Percentiles rank a stretch among this genome's conserved stretches.
Evolutionary conservation across 1,284 basidiomycete species (phyloP).

Genomic region (Fistulinella staudtii): DNA sequence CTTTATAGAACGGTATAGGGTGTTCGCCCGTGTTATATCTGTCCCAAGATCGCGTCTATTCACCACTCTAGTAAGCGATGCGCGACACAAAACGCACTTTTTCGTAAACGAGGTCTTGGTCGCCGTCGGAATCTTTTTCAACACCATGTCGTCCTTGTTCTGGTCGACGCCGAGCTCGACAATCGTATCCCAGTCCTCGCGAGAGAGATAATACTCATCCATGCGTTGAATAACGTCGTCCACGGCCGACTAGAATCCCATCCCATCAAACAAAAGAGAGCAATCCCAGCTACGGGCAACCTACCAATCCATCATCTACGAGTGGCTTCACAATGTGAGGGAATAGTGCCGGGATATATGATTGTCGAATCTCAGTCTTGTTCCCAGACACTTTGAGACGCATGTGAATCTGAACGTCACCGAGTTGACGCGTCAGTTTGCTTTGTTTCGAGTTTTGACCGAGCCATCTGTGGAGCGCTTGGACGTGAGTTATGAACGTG

Average conservation of each 20-base stretch:
- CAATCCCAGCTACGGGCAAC: constrained; percentile 26
- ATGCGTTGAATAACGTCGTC: constrained; percentile 81
- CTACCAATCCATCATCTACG: constrained; percentile 61
- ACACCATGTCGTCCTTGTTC: constrained; percentile 65
- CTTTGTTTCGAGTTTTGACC: constrained; percentile 94
- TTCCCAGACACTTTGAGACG: constrained; percentile 89
- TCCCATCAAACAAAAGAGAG: not conserved
- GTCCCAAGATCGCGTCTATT: not conserved
- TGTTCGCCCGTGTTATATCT: constrained; percentile 88
- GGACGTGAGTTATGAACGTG: constrained; percentile 3
- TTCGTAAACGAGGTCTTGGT: constrained; percentile 85
- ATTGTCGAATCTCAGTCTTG: constrained; percentile 84
- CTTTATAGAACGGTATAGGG: constrained; percentile 90
- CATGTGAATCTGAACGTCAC: constrained; percentile 94
- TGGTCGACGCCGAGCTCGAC: constrained; percentile 90
- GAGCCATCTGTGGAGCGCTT: constrained; percentile 66
- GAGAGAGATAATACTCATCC: constrained; percentile 92
- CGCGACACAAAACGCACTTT: constrained; percentile 47
- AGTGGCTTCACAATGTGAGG: constrained; percentile 79
- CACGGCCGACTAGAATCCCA: constrained; percentile 77
- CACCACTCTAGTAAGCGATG: not conserved
- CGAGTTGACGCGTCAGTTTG: constrained; percentile 78
- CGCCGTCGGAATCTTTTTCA: constrained; percentile 81
- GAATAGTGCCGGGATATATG: constrained; percentile 85
- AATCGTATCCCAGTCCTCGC: constrained; percentile 95